These are phyloP conservation scores for Clarkia xantiana DNA, from an alignment of 345 rosid species.

Conservation along the genomic window DNA sequence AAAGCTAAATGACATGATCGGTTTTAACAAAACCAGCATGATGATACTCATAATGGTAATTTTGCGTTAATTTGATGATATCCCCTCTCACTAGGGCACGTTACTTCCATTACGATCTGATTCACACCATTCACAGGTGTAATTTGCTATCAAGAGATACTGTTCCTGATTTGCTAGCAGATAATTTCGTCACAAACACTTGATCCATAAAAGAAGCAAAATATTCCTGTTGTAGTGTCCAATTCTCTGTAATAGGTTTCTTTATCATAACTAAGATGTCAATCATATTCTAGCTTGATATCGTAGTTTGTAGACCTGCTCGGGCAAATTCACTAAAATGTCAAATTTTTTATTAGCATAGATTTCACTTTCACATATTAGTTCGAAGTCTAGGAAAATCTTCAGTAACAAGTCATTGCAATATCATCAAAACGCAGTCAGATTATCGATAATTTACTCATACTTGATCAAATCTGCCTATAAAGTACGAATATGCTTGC, in stretches of 20 bases:
- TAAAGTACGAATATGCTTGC: too few relatives aligned
- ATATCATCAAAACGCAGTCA: too few relatives aligned
- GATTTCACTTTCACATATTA: too few relatives aligned
- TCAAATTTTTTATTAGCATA: too few relatives aligned
- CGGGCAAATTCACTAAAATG: too few relatives aligned
- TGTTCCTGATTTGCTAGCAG: conserved; percentile 46
- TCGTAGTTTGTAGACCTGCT: conserved; percentile 73
- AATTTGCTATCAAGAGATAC: conserved; percentile 50
- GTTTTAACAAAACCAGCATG: neutral
- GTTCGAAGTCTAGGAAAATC: too few relatives aligned
- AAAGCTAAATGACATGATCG: neutral
- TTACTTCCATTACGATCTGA: conserved; percentile 53
- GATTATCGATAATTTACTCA: too few relatives aligned
- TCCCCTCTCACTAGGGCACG: conserved; percentile 63
- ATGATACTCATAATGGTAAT: too few relatives aligned
- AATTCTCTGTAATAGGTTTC: conserved; percentile 67
- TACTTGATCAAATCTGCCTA: too few relatives aligned
- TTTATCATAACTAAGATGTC: conserved; percentile 46
- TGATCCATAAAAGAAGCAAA: conserved; percentile 66
- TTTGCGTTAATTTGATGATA: conserved; percentile 1
- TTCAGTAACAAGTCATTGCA: too few relatives aligned
- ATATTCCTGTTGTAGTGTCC: conserved; percentile 66
- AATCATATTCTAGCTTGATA: conserved; percentile 54
- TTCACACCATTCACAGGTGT: conserved; percentile 31
- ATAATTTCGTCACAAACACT: conserved; percentile 50